phyloP scores from a whole-genome alignment of 2,329 filamentous ascomycete genomes.

The Nemania serpens region DNA sequence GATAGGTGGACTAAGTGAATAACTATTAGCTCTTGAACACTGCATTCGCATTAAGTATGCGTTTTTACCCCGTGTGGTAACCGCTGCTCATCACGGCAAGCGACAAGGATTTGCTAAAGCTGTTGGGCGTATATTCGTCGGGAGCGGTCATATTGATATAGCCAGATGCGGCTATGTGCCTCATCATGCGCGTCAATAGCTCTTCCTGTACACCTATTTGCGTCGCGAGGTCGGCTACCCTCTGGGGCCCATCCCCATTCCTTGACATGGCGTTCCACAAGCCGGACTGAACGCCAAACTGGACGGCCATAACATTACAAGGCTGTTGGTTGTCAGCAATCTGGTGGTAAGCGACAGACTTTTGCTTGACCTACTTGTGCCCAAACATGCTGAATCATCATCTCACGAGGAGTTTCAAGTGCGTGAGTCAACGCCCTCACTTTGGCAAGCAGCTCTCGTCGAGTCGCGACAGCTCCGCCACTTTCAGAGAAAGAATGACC shows the following conservation, averaged over 20 bases:
- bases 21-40: not conserved
- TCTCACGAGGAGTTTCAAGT: conserved; percentile 19
- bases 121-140: conserved; percentile 46
- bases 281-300: conserved; percentile 19
- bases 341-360: too few relatives aligned
- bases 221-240: conserved; percentile 10
- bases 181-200: conserved; percentile 37
- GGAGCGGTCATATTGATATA: conserved; percentile 44
- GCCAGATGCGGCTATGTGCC: conserved; percentile 47
- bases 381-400: conserved; percentile 16
- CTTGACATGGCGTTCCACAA: conserved; percentile 17
- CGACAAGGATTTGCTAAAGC: conserved; percentile 45
- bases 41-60: too few relatives aligned
- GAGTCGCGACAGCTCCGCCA: not conserved
- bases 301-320: conserved; percentile 19
- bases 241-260: conserved; percentile 14
- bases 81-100: conserved; percentile 43
- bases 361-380: conserved; percentile 6
- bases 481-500: conserved; percentile 1
- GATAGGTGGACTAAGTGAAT: conserved; percentile 8
- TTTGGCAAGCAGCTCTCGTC: conserved; percentile 12
- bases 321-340: conserved; percentile 1
- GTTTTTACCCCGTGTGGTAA: conserved; percentile 34
- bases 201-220: conserved; percentile 18
- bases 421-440: conserved; percentile 7